Percentiles rank a stretch among this genome's conserved stretches.
Conservation (phyloP, 805 yeast species). For the Phaffomyces antillensis region DNA sequence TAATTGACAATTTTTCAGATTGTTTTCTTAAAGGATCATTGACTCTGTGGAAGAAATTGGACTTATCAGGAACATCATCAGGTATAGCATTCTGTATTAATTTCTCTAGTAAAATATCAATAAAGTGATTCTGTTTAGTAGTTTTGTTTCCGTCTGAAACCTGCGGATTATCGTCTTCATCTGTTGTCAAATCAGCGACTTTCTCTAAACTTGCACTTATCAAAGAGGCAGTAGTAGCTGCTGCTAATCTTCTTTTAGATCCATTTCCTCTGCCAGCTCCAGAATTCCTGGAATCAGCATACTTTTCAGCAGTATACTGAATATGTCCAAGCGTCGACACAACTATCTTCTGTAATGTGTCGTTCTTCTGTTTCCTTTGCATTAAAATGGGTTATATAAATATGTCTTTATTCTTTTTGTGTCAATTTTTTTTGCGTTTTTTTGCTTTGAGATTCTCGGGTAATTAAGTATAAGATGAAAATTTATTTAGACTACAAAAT, state of each 20-base stretch:
- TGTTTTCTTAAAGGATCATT: slow-evolving; percentile 37
- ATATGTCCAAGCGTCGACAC: slow-evolving; percentile 1
- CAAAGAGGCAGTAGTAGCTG: slow-evolving; percentile 38
- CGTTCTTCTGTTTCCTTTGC: neutral
- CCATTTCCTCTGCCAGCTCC: neutral
- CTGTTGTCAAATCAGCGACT: slow-evolving; percentile 16
- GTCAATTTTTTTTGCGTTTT: neutral
- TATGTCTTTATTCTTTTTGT: neutral
- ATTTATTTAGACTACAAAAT: neutral
- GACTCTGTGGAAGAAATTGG: slow-evolving; percentile 33
- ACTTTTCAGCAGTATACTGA: slow-evolving; percentile 5
- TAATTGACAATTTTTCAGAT: slow-evolving; percentile 50
- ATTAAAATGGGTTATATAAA: neutral
- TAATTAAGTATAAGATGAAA: neutral
- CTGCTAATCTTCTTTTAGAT: slow-evolving; percentile 22
- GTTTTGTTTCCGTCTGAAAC: slow-evolving; percentile 7
- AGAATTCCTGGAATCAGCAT: neutral
- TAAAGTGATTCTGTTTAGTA: slow-evolving; percentile 37
- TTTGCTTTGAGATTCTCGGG: neutral
- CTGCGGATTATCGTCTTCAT: slow-evolving; percentile 21
- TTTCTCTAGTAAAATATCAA: slow-evolving; percentile 50
- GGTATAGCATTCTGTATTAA: slow-evolving; percentile 44
- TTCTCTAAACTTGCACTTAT: slow-evolving; percentile 39
- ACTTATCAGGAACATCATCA: slow-evolving; percentile 41
- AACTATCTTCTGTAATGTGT: slow-evolving; percentile 1